Base-by-base conservation (phyloP, 192 early-diverging fungal genomes). In the Backusella mclennaniae region DNA sequence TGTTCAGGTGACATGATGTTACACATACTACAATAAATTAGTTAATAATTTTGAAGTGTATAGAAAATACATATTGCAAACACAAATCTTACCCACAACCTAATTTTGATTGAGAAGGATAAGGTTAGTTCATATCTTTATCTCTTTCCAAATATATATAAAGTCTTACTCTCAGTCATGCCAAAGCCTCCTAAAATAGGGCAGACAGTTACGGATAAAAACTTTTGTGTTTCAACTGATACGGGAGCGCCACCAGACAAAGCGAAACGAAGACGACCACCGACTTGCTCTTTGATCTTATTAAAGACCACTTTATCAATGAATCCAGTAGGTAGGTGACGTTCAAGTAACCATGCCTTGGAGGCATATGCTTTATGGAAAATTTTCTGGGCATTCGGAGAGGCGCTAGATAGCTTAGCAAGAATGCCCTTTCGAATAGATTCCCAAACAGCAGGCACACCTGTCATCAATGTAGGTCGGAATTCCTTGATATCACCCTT, bases 211-310 rank as follows among this genome's bases (percentile, higher is more conserved):
- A 91, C 89, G 3, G 90, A 86, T 66, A 99, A 84, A 72, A 97
- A 96, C 69, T 90, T 85, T 78, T 97, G 96, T 39, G 95, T 97
- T 53, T 95, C 93, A 41, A 79, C 21, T 39, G 93, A 94, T 77
- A 99, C 87, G 52, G 94, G 94, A 23, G 97, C 97, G 74, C 97
- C 96, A 80, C 96, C 96, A 6, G 92, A 91, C 39, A 96, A 80
- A 3, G 92, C 93, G 72, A 91, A 88, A 78, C 91, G 88, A 66
- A 99, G 85, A 42, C 93, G 87, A 52, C 96, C 95, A 76, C 97
- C 97, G 42, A 93, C 93, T 77, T 92, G 91, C 49, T 88, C 89
- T 79, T 90, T 89, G 76, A 97, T 91, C 78, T 90, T 90, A 74
- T 89, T 90, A 81, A 97, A 99, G 14, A 99, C 89, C 15, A 94